Percentiles rank a stretch among this genome's conserved stretches.
These are phyloP conservation scores for Microdochium nivale DNA, from an alignment of 2,329 filamentous ascomycete genomes.

Conservation along the genomic window DNA sequence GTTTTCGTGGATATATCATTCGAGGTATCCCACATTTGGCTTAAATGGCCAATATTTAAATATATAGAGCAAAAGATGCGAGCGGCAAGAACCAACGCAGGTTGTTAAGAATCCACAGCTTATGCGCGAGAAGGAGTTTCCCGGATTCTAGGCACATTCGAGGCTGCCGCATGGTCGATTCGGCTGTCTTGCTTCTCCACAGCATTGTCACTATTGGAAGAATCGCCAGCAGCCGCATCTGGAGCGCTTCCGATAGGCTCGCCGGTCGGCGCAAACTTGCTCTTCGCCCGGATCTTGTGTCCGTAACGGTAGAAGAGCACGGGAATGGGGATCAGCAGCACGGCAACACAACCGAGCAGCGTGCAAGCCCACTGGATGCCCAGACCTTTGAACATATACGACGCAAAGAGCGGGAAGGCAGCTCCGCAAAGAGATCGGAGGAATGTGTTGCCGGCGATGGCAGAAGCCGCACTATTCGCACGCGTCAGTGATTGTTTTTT, in stretches of 20 bases:
- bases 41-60: no score
- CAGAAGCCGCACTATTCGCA: conserved; percentile 52
- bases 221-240: conserved; percentile 14
- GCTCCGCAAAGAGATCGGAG: conserved; percentile 71
- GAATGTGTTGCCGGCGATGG: conserved; percentile 75
- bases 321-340: conserved; percentile 51
- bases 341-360: conserved; percentile 51
- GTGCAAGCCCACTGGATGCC: conserved; percentile 56
- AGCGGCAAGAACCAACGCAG: no score
- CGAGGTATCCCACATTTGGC: no score
- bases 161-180: conserved; percentile 22
- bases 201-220: conserved; percentile 8
- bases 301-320: conserved; percentile 55
- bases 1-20: no score
- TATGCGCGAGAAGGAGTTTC: neutral
- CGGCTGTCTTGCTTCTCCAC: conserved; percentile 20
- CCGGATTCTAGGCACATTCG: conserved; percentile 19
- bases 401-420: conserved; percentile 71
- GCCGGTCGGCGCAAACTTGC: conserved; percentile 44
- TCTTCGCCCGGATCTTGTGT: conserved; percentile 43
- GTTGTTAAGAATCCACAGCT: no score
- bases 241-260: conserved; percentile 13
- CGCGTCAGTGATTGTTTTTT: conserved; percentile 5
- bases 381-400: conserved; percentile 58
- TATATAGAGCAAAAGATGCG: no score